Base-by-base conservation (phyloP, 495 filamentous ascomycete genomes). In the Xylaria grammica region DNA sequence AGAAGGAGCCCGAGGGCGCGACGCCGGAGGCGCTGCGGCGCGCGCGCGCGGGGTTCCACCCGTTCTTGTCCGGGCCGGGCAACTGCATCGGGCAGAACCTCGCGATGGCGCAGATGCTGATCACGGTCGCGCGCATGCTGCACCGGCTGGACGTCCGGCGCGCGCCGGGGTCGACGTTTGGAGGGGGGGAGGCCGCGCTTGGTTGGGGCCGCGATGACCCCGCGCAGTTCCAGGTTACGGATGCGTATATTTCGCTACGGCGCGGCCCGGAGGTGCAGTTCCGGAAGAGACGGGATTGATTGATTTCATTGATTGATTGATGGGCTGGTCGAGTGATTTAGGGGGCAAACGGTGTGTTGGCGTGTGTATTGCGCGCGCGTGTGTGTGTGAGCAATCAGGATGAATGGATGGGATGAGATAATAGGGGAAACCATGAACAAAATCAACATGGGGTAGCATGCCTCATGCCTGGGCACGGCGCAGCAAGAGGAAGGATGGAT, bases 61-160 rank as follows among this genome's bases (percentile, higher is more conserved):
- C 72, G 0, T 74, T 74, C 50, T 19, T 57, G 4, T 29, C 54
- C 10, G 74, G 74, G 0, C 67, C 72, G 1, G 63, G 67, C 44
- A 72, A 63, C 27, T 77, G 75, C 48, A 58, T 68, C 3, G 76
- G 74, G 3, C 75, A 72, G 60, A 60, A 74, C 42, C 34, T 77
- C 7, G 74, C 72, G 0, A 65, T 76, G 59, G 63, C 67, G 50
- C 70, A 74, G 30, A 38, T 77, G 4, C 60, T 68, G 51, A 62
- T 76, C 11, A 60, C 64, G 17, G 22, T 78, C 26, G 68, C 66
- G 22, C 56, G 65, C 1, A 70, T 52, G 29, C 36, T 72, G 9
- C 29, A 67, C 19, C 46, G 49, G 3, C 22, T 67, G 1, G 59
- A 69, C 3, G 36, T 69, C 2, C 45, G 64, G 29, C 36, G 63